Percentiles rank a stretch among this genome's conserved stretches.
These are phyloP conservation scores for Aureobasidium lini DNA, from an alignment of 2,329 filamentous ascomycete species.

Conservation along the genomic window DNA sequence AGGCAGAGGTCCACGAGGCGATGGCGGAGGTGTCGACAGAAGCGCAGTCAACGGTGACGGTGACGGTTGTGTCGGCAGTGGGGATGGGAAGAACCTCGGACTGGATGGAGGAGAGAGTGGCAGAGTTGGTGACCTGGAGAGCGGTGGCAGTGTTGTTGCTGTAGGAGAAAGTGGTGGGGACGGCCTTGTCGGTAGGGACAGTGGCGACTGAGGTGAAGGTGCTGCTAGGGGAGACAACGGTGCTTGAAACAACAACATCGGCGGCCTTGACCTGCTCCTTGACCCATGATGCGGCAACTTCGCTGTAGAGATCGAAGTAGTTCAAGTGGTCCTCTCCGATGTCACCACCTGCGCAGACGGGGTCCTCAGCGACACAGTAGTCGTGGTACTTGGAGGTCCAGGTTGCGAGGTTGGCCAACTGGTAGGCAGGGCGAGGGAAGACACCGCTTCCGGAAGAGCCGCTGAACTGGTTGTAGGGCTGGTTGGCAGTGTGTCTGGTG, in stretches of 20 bases:
- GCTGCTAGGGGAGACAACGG: conserved; percentile 14
- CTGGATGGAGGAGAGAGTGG: not conserved
- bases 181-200: conserved; percentile 3
- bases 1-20: conserved; percentile 8
- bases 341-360: conserved; percentile 34
- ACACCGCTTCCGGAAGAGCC: conserved; percentile 16
- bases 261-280: conserved; percentile 18
- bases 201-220: conserved; percentile 14
- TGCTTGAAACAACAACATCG: conserved; percentile 14
- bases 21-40: not conserved
- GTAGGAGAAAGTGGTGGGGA: conserved; percentile 8
- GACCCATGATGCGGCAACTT: conserved; percentile 24
- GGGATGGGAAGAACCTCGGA: not conserved
- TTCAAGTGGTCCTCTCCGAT: conserved; percentile 29
- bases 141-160: conserved; percentile 6
- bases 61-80: not conserved
- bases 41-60: conserved; percentile 1
- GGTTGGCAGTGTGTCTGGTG: conserved; percentile 17
- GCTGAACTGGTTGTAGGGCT: conserved; percentile 19
- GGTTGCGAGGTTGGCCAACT: conserved; percentile 16
- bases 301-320: conserved; percentile 31
- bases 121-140: not conserved
- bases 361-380: conserved; percentile 33
- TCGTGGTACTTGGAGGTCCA: conserved; percentile 27
- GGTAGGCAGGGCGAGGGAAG: conserved; percentile 16